Evolutionary conservation across 805 yeast genomes (phyloP).

Genomic region (Danielia reshetovae): DNA sequence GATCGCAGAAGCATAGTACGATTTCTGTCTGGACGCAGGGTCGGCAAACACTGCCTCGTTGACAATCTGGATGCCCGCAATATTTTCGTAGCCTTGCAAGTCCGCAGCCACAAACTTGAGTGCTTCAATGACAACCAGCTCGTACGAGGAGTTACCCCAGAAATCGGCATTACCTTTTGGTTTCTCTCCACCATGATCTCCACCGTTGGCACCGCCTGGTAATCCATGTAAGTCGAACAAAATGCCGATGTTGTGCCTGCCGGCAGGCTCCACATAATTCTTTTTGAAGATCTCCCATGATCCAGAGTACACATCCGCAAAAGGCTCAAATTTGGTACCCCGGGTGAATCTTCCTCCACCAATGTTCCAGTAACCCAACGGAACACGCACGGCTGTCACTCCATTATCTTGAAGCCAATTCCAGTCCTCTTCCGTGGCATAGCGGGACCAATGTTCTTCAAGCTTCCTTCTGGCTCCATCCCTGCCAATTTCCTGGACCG

Average conservation of each 20-base stretch:
- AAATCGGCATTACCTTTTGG: slow-evolving; percentile 53
- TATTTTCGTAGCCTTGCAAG: slow-evolving; percentile 54
- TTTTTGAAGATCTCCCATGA: slow-evolving; percentile 67
- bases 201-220: slow-evolving; percentile 90
- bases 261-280: slow-evolving; percentile 57
- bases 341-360: slow-evolving; percentile 54
- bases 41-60: slow-evolving; percentile 76
- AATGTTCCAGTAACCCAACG: slow-evolving; percentile 91
- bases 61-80: slow-evolving; percentile 79
- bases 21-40: slow-evolving; percentile 46
- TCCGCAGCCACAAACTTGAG: slow-evolving; percentile 62
- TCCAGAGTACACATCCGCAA: slow-evolving; percentile 54
- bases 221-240: slow-evolving; percentile 83
- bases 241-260: slow-evolving; percentile 59
- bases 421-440: slow-evolving; percentile 73
- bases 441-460: slow-evolving; percentile 64
- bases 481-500: slow-evolving; percentile 45
- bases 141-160: slow-evolving; percentile 48
- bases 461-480: slow-evolving; percentile 51
- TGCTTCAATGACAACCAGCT: slow-evolving; percentile 44
- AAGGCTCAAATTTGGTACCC: slow-evolving; percentile 59
- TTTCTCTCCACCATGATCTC: slow-evolving; percentile 75
- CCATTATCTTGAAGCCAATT: slow-evolving; percentile 61
- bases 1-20: slow-evolving; percentile 64
- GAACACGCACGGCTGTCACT: slow-evolving; percentile 79